Percentiles rank a stretch among this genome's conserved stretches.
phyloP scores from a whole-genome alignment of 495 filamentous ascomycete genomes.

The Glonium stellatum region DNA sequence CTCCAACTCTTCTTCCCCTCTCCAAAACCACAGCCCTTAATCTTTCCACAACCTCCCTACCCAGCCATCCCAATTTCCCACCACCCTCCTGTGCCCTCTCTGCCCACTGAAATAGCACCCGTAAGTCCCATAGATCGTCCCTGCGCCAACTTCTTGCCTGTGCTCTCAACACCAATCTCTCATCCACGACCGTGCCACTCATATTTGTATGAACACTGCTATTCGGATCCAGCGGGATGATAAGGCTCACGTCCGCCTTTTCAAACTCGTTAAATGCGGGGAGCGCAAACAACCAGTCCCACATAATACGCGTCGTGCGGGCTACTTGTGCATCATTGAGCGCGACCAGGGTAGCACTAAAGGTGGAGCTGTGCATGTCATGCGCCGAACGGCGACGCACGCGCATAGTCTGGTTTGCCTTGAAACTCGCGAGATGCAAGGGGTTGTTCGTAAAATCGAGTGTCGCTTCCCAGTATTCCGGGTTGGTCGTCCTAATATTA shows the following conservation, averaged over 20 bases:
- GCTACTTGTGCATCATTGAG: constrained; percentile 34
- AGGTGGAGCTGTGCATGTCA: constrained; percentile 57
- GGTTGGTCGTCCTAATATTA: constrained; percentile 57
- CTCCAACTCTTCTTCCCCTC: constrained; percentile 35
- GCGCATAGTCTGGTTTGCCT: constrained; percentile 66
- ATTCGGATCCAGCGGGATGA: constrained; percentile 53
- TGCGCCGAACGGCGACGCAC: constrained; percentile 70
- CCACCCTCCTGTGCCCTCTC: constrained; percentile 43
- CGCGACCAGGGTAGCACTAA: constrained; percentile 58
- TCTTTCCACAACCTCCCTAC: constrained; percentile 33
- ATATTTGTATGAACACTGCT: constrained; percentile 31
- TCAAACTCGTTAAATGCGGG: constrained; percentile 58
- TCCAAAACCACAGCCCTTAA: constrained; percentile 39
- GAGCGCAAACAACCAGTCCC: constrained; percentile 75
- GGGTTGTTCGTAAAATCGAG: constrained; percentile 68
- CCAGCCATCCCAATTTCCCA: constrained; percentile 37
- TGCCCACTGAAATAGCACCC: constrained; percentile 75
- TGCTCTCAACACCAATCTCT: constrained; percentile 61
- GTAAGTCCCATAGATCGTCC: constrained; percentile 68
- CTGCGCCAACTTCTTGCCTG: constrained; percentile 54
- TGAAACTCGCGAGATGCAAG: constrained; percentile 62
- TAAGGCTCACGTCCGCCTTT: constrained; percentile 65
- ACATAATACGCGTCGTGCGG: constrained; percentile 32
- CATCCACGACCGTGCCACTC: constrained; percentile 66
- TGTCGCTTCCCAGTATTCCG: constrained; percentile 78